Evolutionary conservation across 192 early-diverging fungal species (phyloP), one percentile per base, ranked within the genome.

Genomic region (Radiomyces spectabilis): DNA sequence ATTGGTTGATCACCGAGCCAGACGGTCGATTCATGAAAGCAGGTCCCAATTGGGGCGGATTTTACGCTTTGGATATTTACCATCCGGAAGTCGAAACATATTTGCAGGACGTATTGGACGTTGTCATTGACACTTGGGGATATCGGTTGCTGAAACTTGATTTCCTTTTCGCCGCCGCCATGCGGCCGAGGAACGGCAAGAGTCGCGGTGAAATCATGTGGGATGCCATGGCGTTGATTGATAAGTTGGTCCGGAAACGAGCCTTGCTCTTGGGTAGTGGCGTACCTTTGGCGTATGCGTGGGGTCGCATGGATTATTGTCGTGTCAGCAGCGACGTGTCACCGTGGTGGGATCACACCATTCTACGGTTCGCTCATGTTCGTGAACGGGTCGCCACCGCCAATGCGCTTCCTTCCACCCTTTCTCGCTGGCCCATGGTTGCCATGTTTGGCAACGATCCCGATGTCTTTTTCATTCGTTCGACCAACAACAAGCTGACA

Each of bases 251-350:
- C 3, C 48, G 62, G 25, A 54, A 63, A 8, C 63, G 74, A 3
- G 59, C 56, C 5, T 55, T 71, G 30, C 46, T 77, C 16, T 58
- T 77, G 1, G 75, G 69, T 0, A 74, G 65, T 16, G 75, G 75
- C 21, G 63, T 69, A 3, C 66, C 72, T 10, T 31, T 77, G 1
- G 69, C 72, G 1, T 51, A 72, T n/a, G 52, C 55, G 3, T 77
- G 69, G 45, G 68, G 65, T 41, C 34, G 67, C 4, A 47, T 71
- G 3, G 65, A 68, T n/a, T 77, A 61, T 34, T 69, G 63, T 27
- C 75, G 75, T n/a, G 65, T 77, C 32, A 73, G 75, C 7, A 61
- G 59, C n/a, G 75, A 77, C 50, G 75, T 68, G n/a, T 65, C 65
- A 1, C 63, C 72, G 9, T 53, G 47, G 33, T 77, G 75, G 75